Evolutionary conservation across 768 basidiomycete genomes (phyloP), one percentile per base, ranked within the genome.

Genomic region (Kwoniella bestiolae): DNA sequence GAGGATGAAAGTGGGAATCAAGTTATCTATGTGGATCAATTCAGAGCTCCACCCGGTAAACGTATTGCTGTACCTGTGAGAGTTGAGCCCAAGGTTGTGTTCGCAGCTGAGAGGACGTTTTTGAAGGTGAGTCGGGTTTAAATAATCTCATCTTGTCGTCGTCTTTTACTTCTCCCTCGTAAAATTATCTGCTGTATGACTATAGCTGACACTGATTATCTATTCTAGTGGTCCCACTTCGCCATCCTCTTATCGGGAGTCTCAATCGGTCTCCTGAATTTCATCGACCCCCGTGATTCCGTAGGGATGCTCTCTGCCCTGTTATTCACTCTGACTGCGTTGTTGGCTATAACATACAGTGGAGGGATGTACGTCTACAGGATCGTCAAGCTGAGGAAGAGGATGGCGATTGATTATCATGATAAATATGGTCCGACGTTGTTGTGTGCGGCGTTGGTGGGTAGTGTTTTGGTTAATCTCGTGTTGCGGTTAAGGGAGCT

Each of bases 31-130:
- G 80, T 82, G 21, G 75, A 89, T 60, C 86, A 87, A 64, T 91
- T 89, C 88, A 83, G 79, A 26, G 95, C 94, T 1, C 90, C 91
- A 0, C 82, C 85, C 45, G 94, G 94, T 11, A 97, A 97, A 84
- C 85, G 86, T 69, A 94, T 99, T 63, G 87, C 93, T 0, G 87
- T 98, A 2, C 94, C 95, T 26, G 90, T 99, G n/a, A 87, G 96
- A 59, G 87, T 99, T 51, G 96, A 99, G 80, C 96, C 96, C 29
- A 99, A 99, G 83, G 79, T 82, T 28, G 95, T 94, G 78, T 99
- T 97, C 79, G 96, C 96, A 5, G 89, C 90, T 38, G 94, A 97
- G 81, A 85, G 95, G 66, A 98, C 94, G 14, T 95, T 94, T 85
- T 80, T 94, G 46, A 78, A 79, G 82, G 93, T 91, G 79, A 82